Evolutionary conservation across 345 rosid genomes (phyloP).

Genomic region (Odontarrhena argentea): DNA sequence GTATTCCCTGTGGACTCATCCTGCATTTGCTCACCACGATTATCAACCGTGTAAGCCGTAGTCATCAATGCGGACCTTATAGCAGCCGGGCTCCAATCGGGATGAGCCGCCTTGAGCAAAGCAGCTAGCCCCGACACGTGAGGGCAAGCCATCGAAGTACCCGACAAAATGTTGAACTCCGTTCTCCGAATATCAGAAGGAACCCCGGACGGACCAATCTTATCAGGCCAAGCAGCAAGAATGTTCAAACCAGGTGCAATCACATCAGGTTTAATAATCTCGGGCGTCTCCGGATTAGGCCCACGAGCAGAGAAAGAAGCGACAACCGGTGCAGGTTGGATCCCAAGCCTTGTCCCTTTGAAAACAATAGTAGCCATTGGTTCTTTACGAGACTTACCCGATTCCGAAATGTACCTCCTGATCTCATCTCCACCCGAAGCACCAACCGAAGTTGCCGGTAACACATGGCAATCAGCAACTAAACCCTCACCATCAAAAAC

Average conservation of each 20-base stretch:
- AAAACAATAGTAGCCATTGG: conserved; percentile 78
- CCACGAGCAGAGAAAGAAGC: conserved; percentile 92
- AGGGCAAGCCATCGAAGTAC: conserved; percentile 98
- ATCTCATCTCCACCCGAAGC: conserved; percentile 69
- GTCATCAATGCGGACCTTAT: conserved; percentile 91
- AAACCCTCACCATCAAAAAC: conserved; percentile 88
- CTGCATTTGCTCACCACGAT: conserved; percentile 59
- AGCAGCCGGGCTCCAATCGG: conserved; percentile 85
- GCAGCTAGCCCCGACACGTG: conserved; percentile 92
- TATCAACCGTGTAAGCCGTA: conserved; percentile 69
- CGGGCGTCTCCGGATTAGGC: conserved; percentile 78
- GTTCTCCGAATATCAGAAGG: conserved; percentile 66
- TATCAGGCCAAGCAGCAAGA: conserved; percentile 94
- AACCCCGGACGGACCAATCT: conserved; percentile 70
- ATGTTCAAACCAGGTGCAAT: conserved; percentile 94
- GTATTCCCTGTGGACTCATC: conserved; percentile 83
- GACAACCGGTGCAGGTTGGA: conserved; percentile 84
- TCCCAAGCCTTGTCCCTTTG: conserved; percentile 67
- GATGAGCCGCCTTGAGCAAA: conserved; percentile 86
- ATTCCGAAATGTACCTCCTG: conserved; percentile 55
- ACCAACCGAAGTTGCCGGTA: conserved; percentile 82
- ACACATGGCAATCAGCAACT: conserved; percentile 86
- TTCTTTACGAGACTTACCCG: conserved; percentile 43
- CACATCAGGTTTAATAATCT: conserved; percentile 81
- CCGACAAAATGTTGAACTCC: conserved; percentile 83